Base-by-base conservation (phyloP, 2,329 filamentous ascomycete genomes). In the Diaporthe nobilis region DNA sequence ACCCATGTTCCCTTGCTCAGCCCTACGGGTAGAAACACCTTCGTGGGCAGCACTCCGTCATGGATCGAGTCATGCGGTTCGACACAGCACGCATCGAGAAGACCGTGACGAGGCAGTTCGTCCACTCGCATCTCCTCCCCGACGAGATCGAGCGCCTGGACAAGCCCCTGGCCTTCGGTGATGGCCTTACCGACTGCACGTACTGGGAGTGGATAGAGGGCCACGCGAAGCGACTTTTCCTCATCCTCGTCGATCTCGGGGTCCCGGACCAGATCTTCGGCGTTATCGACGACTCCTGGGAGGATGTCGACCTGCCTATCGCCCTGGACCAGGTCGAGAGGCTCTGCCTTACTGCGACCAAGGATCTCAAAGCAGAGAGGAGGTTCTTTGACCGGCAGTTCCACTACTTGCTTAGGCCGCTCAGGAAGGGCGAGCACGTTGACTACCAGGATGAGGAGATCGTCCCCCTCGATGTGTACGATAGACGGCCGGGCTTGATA, bases 201-300 rank as follows among this genome's bases (percentile, higher is more conserved):
- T 95, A 95, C 82, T 92, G 93, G 86, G 93, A 95, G 81, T 95
- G 93, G 92, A 94, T 95, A 75, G 85, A 93, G 63, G 86, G 90
- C 73, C 92, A 92, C 79, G 92, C 92, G 9, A 92, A 91, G 80
- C 88, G 92, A 63, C 86, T 95, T 53, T 95, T 95, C 80, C 86
- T 96, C 63, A 92, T 94, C 53, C 86, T 95, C 37, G 87, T 91
- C 72, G 93, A 95, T 79, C 85, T 95, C 34, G 92, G 91, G 44
- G 88, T 93, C 15, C 90, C 93, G 0, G 92, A 94, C 79, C 92
- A 93, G 81, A 95, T 95, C 76, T 95, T 95, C 80, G 90, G 90
- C 57, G 87, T 94, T 71, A 91, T 95, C 75, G 93, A 95, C 83
- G 91, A 93, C 80, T 93, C 92, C 31, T 95, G 93, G 93, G 92